A percentile compares a stretch with the other conserved stretches of the same genome.
Evolutionary conservation across 768 basidiomycete genomes (phyloP).

Genomic region (Pisolithus microcarpus): DNA sequence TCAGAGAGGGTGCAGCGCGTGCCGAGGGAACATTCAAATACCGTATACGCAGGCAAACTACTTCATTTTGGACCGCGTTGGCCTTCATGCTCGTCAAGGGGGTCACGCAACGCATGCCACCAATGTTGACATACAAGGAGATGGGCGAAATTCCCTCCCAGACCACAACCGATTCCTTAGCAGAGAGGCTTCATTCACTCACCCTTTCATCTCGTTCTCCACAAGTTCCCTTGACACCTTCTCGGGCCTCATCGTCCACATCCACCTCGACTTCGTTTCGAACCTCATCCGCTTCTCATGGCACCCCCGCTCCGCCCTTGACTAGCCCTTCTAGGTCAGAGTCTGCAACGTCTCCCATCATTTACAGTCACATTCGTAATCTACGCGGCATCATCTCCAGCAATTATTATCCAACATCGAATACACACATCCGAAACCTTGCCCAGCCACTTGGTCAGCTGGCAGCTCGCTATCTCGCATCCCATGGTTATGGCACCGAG

Average conservation of each 20-base stretch:
- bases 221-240: too few species aligned
- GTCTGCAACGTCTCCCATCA: background rate
- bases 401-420: background rate
- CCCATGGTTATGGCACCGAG: background rate
- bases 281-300: background rate
- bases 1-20: background rate
- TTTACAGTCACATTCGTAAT: background rate
- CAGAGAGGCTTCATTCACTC: background rate
- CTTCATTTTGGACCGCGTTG: conserved; percentile 1
- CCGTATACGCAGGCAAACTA: background rate
- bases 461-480: background rate
- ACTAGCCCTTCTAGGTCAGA: background rate
- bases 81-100: conserved; percentile 2
- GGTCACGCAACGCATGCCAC: background rate
- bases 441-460: background rate
- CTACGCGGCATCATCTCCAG: background rate
- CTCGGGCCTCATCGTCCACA: background rate
- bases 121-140: background rate
- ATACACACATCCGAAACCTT: background rate
- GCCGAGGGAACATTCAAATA: background rate
- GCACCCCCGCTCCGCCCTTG: background rate
- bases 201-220: background rate
- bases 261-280: background rate
- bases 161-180: background rate
- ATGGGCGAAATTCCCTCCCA: background rate